Conservation (phyloP, 129 eudicot species). For the Flaveria linearis region DNA sequence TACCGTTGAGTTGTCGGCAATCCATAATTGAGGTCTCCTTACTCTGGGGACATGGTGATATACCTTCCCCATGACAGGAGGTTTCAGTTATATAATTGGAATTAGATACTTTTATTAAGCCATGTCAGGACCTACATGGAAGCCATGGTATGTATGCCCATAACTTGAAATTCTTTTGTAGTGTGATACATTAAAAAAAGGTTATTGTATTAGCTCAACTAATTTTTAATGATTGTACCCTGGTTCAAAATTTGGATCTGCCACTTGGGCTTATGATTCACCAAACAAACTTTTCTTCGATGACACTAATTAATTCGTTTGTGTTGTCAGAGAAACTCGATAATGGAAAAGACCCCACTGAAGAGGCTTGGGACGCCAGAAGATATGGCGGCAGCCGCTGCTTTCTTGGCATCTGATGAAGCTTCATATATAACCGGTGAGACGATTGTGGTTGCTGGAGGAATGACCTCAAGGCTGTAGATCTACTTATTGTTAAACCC, state of each 20-base stretch:
- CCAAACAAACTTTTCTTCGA: neutral
- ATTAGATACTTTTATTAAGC: neutral
- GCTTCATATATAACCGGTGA: constrained; percentile 92
- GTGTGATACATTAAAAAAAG: neutral
- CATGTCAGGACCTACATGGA: neutral
- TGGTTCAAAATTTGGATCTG: neutral
- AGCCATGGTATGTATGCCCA: neutral
- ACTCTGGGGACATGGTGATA: too few species aligned
- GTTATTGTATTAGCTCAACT: neutral
- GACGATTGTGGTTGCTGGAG: constrained; percentile 89
- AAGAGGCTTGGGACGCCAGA: constrained; percentile 86
- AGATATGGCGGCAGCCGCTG: constrained; percentile 90
- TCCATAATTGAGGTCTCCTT: too few species aligned
- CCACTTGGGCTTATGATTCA: neutral
- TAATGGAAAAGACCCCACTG: constrained; percentile 54
- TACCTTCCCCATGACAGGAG: too few species aligned
- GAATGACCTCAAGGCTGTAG: constrained; percentile 76
- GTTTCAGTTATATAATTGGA: too few species aligned
- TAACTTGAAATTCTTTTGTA: neutral
- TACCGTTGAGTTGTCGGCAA: too few species aligned
- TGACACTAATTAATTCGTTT: constrained; percentile 12
- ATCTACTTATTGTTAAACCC: neutral
- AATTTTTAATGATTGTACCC: neutral
- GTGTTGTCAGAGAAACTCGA: constrained; percentile 47
- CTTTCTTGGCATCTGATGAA: constrained; percentile 86